A percentile compares a stretch with the other conserved stretches of the same genome.
phyloP scores from a whole-genome alignment of 441 rosid species.

The Breynia disticha region DNA sequence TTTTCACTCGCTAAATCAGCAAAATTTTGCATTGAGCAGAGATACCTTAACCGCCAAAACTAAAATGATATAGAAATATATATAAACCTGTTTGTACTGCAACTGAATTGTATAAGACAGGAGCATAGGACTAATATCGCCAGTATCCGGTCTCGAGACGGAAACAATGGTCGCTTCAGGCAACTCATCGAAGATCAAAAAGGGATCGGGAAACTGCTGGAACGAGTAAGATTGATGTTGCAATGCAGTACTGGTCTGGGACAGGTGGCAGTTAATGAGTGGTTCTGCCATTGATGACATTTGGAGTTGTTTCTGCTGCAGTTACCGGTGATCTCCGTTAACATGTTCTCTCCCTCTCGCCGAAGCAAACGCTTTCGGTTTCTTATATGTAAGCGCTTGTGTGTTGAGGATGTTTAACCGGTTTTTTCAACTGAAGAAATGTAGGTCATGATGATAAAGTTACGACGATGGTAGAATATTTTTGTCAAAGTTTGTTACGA shows the following conservation, averaged over 20 bases:
- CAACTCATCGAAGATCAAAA: conserved; percentile 67
- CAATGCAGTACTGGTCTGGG: conserved; percentile 25
- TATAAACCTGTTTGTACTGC: conserved; percentile 91
- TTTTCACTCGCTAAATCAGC: too few species aligned
- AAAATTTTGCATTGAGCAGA: too few species aligned
- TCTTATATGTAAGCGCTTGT: too few species aligned
- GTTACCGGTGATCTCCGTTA: conserved; percentile 7
- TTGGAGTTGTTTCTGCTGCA: conserved; percentile 8
- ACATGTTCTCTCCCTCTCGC: conserved; percentile 12
- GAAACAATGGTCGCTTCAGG: conserved; percentile 69
- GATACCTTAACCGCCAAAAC: too few species aligned
- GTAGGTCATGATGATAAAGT: background rate
- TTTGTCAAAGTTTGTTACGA: background rate
- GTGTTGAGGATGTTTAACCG: background rate
- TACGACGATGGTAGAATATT: background rate
- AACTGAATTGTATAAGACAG: conserved; percentile 80
- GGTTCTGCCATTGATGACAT: conserved; percentile 45
- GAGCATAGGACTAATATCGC: conserved; percentile 81
- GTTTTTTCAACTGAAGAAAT: conserved; percentile 9
- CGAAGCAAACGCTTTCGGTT: background rate
- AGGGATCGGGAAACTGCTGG: conserved; percentile 33
- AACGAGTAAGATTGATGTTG: conserved; percentile 32
- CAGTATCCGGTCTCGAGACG: conserved; percentile 79
- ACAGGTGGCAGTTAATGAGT: conserved; percentile 33
- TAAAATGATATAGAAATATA: too few species aligned